Conservation (phyloP, 2,329 filamentous ascomycete genomes). For the Chrysoporthe puriensis region DNA sequence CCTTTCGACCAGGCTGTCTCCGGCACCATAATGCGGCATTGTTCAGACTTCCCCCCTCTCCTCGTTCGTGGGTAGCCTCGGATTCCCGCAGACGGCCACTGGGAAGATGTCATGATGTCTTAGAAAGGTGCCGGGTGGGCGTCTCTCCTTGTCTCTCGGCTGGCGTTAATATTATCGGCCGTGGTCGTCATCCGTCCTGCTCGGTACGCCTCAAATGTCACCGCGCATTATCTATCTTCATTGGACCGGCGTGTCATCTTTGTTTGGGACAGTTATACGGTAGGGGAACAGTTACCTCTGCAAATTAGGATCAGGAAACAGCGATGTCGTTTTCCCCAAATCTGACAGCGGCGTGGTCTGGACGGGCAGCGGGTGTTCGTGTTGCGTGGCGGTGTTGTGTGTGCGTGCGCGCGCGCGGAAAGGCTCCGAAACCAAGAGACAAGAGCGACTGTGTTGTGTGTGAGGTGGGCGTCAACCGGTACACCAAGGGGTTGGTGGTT, state of each 20-base stretch:
- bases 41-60: slow-evolving; percentile 20
- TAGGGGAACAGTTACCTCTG: slow-evolving; percentile 29
- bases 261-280: slow-evolving; percentile 31
- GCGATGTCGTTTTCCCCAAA: slow-evolving; percentile 29
- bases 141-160: slow-evolving; percentile 30
- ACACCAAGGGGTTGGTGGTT: slow-evolving; percentile 17
- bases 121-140: slow-evolving; percentile 22
- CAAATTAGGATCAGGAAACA: slow-evolving; percentile 30
- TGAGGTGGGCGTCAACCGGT: slow-evolving; percentile 26
- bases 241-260: slow-evolving; percentile 33
- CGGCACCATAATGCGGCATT: slow-evolving; percentile 29
- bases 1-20: slow-evolving; percentile 27
- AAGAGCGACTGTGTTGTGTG: slow-evolving; percentile 26
- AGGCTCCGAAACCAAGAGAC: slow-evolving; percentile 28
- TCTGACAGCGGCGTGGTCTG: slow-evolving; percentile 30
- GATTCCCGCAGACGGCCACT: slow-evolving; percentile 17
- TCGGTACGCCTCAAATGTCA: slow-evolving; percentile 27
- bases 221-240: slow-evolving; percentile 31
- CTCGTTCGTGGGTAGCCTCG: slow-evolving; percentile 23
- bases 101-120: slow-evolving; percentile 28
- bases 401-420: slow-evolving; percentile 10
- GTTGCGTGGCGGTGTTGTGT: slow-evolving; percentile 22
- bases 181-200: slow-evolving; percentile 27
- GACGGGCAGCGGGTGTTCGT: slow-evolving; percentile 21
- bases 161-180: slow-evolving; percentile 31